These are phyloP conservation scores for Articulospora tetracladia DNA, from an alignment of 495 filamentous ascomycete species.

Conservation along the genomic window DNA sequence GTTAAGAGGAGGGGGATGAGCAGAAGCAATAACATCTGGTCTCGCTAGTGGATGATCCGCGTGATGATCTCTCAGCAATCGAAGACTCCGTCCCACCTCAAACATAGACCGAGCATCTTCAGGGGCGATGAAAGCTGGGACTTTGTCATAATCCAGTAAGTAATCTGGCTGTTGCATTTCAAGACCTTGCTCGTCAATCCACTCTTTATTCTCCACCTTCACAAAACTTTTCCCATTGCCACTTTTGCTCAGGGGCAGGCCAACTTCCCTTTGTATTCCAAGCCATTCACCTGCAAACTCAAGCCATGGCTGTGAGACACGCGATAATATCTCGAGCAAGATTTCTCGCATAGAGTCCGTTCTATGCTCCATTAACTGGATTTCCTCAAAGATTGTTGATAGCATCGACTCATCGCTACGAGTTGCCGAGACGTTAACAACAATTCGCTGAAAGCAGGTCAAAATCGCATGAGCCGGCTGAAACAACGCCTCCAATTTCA, in stretches of 20 bases:
- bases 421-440: constrained; percentile 46
- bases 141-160: constrained; percentile 51
- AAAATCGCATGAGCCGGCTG: constrained; percentile 59
- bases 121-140: constrained; percentile 62
- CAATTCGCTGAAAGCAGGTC: constrained; percentile 54
- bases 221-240: constrained; percentile 54
- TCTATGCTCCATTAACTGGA: constrained; percentile 59
- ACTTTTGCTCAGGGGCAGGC: constrained; percentile 41
- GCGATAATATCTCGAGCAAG: constrained; percentile 62
- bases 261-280: constrained; percentile 58
- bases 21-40: constrained; percentile 37
- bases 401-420: constrained; percentile 65
- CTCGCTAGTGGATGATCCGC: constrained; percentile 72
- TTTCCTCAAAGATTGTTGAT: constrained; percentile 59
- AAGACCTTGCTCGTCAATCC: constrained; percentile 49
- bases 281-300: constrained; percentile 73
- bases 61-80: constrained; percentile 67
- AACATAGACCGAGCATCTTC: constrained; percentile 66
- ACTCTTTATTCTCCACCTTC: constrained; percentile 51
- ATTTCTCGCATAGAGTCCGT: constrained; percentile 56
- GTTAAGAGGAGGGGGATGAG: constrained; percentile 52
- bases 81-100: constrained; percentile 73
- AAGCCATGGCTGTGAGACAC: constrained; percentile 67
- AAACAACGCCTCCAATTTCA: constrained; percentile 70
- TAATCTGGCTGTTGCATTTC: constrained; percentile 53